Percentiles rank a stretch among this genome's conserved stretches.
phyloP scores from a whole-genome alignment of 1,284 basidiomycete species.

The Austroboletus olivaceoglutinosus region DNA sequence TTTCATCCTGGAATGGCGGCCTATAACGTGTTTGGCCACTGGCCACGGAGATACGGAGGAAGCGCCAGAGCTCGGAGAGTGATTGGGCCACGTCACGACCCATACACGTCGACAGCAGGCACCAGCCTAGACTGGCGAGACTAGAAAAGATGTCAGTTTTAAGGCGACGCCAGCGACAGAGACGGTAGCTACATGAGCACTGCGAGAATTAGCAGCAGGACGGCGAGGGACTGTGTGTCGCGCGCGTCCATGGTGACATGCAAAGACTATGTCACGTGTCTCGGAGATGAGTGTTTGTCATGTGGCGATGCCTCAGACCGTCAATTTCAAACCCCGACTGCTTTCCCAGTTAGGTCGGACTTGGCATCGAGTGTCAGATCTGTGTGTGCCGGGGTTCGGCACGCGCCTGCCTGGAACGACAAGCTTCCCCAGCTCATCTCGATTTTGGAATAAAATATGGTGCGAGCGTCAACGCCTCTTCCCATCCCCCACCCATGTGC shows the following conservation, averaged over 20 bases:
- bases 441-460: background rate
- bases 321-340: background rate
- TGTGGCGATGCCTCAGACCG: background rate
- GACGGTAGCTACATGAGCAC: constrained; percentile 42
- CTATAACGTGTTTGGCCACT: constrained; percentile 7
- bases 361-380: background rate
- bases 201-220: constrained; percentile 37
- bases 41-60: constrained; percentile 13
- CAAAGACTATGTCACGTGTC: background rate
- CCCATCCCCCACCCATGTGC: constrained; percentile 1
- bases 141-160: constrained; percentile 33
- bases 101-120: constrained; percentile 63
- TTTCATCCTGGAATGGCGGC: constrained; percentile 41
- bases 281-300: background rate
- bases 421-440: background rate
- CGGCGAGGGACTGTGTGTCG: constrained; percentile 14
- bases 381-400: background rate
- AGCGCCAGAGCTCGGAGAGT: constrained; percentile 47
- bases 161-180: background rate
- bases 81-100: constrained; percentile 47
- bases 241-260: constrained; percentile 8
- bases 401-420: background rate
- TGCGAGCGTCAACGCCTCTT: background rate
- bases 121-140: constrained; percentile 54
- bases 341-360: background rate